These are phyloP conservation scores for Xylariales sp. DNA, from an alignment of 2,329 filamentous ascomycete genomes.

Conservation along the genomic window DNA sequence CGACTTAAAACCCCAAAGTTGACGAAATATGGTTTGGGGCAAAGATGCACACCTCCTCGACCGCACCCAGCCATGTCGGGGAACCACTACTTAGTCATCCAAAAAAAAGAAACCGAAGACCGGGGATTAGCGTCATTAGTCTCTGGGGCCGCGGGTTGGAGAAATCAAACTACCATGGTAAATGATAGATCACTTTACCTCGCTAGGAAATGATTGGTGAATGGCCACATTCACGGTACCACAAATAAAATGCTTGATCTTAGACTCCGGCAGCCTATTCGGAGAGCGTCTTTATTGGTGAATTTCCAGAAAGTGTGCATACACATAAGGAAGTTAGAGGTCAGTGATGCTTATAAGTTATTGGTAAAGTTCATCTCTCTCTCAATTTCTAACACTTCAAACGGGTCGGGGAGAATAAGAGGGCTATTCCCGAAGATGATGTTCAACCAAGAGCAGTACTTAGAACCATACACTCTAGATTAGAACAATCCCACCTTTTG, in stretches of 20 bases:
- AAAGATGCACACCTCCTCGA: background rate
- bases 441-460: too few species aligned
- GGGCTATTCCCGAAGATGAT: too few species aligned
- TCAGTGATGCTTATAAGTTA: too few species aligned
- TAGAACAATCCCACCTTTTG: too few species aligned
- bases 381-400: too few species aligned
- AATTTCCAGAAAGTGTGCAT: too few species aligned
- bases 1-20: background rate
- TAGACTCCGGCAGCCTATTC: too few species aligned
- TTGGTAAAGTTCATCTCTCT: too few species aligned
- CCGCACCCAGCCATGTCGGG: background rate
- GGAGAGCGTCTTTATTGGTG: too few species aligned
- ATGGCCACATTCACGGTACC: background rate
- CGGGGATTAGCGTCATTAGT: slow-evolving; percentile 13
- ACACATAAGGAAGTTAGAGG: too few species aligned
- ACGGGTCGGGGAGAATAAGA: too few species aligned
- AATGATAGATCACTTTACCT: slow-evolving; percentile 10
- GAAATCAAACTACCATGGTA: background rate
- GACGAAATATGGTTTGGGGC: background rate
- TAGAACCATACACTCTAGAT: too few species aligned
- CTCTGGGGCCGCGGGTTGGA: background rate
- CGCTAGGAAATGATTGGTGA: slow-evolving; percentile 21
- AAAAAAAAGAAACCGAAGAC: slow-evolving; percentile 11
- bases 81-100: background rate
- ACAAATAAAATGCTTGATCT: background rate